A percentile compares a stretch with the other conserved stretches of the same genome.
These are phyloP conservation scores for Cryptococcus sp. DNA, from an alignment of 1,284 basidiomycete genomes.

Conservation along the genomic window DNA sequence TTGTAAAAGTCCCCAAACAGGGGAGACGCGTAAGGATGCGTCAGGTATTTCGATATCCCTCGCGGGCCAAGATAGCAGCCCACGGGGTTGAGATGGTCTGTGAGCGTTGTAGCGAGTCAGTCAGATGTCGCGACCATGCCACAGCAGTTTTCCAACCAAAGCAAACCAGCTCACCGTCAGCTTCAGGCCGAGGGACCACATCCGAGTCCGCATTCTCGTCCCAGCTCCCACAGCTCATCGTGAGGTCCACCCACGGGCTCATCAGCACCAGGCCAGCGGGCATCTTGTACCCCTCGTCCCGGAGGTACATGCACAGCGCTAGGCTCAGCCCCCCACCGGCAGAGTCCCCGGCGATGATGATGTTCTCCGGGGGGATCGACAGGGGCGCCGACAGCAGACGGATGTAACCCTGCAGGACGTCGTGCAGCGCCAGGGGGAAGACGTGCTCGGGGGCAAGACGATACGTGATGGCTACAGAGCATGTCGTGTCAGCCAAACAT, in stretches of 20 bases:
- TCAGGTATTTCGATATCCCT: constrained; percentile 73
- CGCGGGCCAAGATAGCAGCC: constrained; percentile 84
- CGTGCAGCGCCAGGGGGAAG: constrained; percentile 92
- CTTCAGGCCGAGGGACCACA: constrained; percentile 69
- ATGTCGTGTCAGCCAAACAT: too few relatives aligned
- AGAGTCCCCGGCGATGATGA: constrained; percentile 84
- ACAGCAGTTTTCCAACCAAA: too few relatives aligned
- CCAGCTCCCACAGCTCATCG: constrained; percentile 96
- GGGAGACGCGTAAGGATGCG: constrained; percentile 93
- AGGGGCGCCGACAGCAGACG: constrained; percentile 78
- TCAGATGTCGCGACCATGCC: neutral
- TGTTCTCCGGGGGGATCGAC: constrained; percentile 84
- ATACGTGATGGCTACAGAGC: constrained; percentile 88
- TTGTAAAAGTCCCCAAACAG: constrained; percentile 88
- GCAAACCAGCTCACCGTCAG: constrained; percentile 52
- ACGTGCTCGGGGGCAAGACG: constrained; percentile 89
- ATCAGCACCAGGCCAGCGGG: constrained; percentile 80
- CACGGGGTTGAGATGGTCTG: constrained; percentile 88
- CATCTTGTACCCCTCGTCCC: constrained; percentile 75
- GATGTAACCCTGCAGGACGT: constrained; percentile 82
- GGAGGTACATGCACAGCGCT: constrained; percentile 85
- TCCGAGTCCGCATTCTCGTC: constrained; percentile 83
- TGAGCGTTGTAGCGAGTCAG: neutral
- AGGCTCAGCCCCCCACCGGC: constrained; percentile 87
- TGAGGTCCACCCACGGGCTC: constrained; percentile 93